These are phyloP conservation scores for Colletotrichum sidae DNA, from an alignment of 2,329 filamentous ascomycete genomes.

Conservation along the genomic window DNA sequence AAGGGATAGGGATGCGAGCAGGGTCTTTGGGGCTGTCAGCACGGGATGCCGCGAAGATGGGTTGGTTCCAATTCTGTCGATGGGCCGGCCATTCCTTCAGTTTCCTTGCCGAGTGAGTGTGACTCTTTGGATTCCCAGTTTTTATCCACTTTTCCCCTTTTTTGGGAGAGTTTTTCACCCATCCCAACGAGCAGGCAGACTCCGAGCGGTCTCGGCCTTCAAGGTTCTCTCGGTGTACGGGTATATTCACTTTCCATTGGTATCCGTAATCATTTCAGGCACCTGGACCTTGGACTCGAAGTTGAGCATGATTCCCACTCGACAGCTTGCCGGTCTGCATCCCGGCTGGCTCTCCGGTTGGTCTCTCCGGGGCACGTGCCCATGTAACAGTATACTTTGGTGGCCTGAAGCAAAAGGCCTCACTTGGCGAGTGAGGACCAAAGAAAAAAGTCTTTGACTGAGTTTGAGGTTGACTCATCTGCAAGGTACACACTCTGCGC, in stretches of 20 bases:
- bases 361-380: constrained; percentile 18
- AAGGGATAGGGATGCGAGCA: constrained; percentile 8
- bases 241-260: no score
- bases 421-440: not conserved
- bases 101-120: not conserved
- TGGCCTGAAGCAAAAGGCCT: not conserved
- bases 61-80: constrained; percentile 1
- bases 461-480: constrained; percentile 35
- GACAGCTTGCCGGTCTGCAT: no score
- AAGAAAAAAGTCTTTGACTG: not conserved
- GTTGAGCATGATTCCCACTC: no score
- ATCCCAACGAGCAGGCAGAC: constrained; percentile 4
- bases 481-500: no score
- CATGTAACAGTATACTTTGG: not conserved
- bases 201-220: not conserved
- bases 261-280: no score
- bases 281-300: no score
- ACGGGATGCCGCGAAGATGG: constrained; percentile 34
- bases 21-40: constrained; percentile 34
- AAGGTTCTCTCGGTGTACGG: not conserved
- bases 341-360: constrained; percentile 11
- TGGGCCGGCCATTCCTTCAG: not conserved
- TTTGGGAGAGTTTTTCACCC: not conserved
- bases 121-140: constrained; percentile 14
- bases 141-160: constrained; percentile 19